Percentiles rank a stretch among this genome's conserved stretches.
phyloP scores from a whole-genome alignment of 2,329 filamentous ascomycete genomes.

The Leptographium procerum region DNA sequence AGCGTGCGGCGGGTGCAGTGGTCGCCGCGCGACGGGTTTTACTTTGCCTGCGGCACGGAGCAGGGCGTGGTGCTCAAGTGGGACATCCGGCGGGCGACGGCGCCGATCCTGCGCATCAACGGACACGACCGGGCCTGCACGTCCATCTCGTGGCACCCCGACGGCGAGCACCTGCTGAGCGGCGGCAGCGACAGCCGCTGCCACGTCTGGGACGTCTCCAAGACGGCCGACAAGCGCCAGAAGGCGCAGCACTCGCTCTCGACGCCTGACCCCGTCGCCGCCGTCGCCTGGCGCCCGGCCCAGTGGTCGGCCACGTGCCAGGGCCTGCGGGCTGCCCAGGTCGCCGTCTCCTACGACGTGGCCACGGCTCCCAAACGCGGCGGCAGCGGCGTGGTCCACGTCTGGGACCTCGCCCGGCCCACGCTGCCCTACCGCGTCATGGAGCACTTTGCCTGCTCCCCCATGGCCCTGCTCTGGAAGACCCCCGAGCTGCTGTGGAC shows the following conservation, averaged over 20 bases:
- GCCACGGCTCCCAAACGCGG: conserved; percentile 35
- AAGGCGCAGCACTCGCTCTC: conserved; percentile 52
- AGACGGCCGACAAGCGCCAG: conserved; percentile 48
- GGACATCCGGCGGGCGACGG: conserved; percentile 44
- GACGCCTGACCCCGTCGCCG: conserved; percentile 47
- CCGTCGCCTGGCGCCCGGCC: conserved; percentile 51
- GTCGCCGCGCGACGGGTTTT: conserved; percentile 49
- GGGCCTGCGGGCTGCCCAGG: conserved; percentile 47
- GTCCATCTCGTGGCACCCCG: conserved; percentile 55
- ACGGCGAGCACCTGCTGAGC: conserved; percentile 54
- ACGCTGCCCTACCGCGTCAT: conserved; percentile 57
- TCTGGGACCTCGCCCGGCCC: conserved; percentile 59
- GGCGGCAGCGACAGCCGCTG: conserved; percentile 50
- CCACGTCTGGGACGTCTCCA: conserved; percentile 54
- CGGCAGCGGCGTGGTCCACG: conserved; percentile 47
- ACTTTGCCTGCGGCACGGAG: conserved; percentile 54
- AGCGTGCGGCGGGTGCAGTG: conserved; percentile 52
- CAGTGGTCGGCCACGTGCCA: conserved; percentile 49
- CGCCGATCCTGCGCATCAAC: conserved; percentile 46
- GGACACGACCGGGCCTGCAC: conserved; percentile 50
- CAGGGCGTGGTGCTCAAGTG: conserved; percentile 51
- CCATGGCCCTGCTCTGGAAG: conserved; percentile 50
- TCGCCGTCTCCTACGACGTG: conserved; percentile 52
- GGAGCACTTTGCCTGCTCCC: conserved; percentile 46
- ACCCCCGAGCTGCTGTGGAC: conserved; percentile 57